Evolutionary conservation across 176 grass and related monocot species (phyloP).

Genomic region (Puccinellia tenuiflora): DNA sequence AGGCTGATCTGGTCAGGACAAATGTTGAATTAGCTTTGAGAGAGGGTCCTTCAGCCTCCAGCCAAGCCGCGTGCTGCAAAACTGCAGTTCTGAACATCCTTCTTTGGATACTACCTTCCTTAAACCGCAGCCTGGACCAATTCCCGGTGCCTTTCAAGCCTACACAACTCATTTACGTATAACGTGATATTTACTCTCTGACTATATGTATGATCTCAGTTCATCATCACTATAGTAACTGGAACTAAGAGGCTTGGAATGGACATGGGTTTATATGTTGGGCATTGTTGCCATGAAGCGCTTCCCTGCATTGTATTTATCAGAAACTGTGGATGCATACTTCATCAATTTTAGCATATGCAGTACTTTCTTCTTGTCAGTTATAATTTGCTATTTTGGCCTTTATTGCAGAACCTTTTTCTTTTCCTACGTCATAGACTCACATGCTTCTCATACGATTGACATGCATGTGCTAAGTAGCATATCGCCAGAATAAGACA

Average conservation of each 20-base stretch:
- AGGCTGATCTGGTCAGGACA: not conserved
- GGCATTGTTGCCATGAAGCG: not conserved
- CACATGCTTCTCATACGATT: not conserved
- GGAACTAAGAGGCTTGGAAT: not conserved
- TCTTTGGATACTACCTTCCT: not conserved
- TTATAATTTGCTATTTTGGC: not conserved
- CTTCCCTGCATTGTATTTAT: not conserved
- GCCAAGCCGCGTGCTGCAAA: no score
- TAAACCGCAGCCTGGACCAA: no score
- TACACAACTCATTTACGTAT: not conserved
- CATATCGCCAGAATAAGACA: not conserved
- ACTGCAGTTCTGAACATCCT: not conserved
- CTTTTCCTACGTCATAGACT: not conserved
- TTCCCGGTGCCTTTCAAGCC: not conserved
- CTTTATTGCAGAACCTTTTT: not conserved
- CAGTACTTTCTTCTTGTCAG: not conserved
- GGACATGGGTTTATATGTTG: not conserved
- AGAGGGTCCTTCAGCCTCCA: no score
- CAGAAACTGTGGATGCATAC: not conserved
- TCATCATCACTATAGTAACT: not conserved
- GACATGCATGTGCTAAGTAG: not conserved
- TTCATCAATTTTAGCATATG: not conserved
- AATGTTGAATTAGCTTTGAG: not conserved
- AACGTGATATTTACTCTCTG: not conserved
- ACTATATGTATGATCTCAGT: not conserved